Conservation (phyloP, 371 early-diverging fungal species). For the Mucor velutinosus region DNA sequence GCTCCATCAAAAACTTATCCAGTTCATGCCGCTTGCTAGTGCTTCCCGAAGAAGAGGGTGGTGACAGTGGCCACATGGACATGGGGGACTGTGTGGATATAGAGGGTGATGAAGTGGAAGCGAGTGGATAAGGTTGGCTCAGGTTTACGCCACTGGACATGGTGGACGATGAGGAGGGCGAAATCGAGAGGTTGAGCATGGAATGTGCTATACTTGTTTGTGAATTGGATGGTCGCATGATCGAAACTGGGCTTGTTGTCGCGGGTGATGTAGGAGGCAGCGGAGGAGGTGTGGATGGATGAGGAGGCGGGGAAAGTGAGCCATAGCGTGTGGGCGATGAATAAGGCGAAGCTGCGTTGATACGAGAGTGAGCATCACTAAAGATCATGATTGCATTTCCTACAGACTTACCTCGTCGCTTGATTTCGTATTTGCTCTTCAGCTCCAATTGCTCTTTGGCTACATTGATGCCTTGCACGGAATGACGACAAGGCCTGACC, state of each 20-base stretch:
- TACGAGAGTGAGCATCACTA: neutral
- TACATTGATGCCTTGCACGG: constrained; percentile 49
- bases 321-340: constrained; percentile 16
- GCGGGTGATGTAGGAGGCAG: constrained; percentile 6
- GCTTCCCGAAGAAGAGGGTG: constrained; percentile 10
- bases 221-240: constrained; percentile 23
- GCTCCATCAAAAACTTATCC: constrained; percentile 1
- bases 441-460: constrained; percentile 47
- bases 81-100: neutral
- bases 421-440: constrained; percentile 5
- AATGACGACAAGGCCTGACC: constrained; percentile 46
- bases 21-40: neutral
- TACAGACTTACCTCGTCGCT: constrained; percentile 12
- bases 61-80: constrained; percentile 6
- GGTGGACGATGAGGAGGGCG: constrained; percentile 38
- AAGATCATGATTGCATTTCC: neutral
- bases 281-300: constrained; percentile 2
- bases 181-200: constrained; percentile 45
- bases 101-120: constrained; percentile 34
- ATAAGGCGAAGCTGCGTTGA: constrained; percentile 11
- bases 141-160: neutral
- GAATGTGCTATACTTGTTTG: constrained; percentile 37
- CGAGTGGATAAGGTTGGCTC: constrained; percentile 25
- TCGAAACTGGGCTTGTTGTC: constrained; percentile 12
- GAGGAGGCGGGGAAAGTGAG: constrained; percentile 29